Evolutionary conservation across 2,329 filamentous ascomycete species (phyloP).

Genomic region (Stagonosporopsis chrysanthemi): DNA sequence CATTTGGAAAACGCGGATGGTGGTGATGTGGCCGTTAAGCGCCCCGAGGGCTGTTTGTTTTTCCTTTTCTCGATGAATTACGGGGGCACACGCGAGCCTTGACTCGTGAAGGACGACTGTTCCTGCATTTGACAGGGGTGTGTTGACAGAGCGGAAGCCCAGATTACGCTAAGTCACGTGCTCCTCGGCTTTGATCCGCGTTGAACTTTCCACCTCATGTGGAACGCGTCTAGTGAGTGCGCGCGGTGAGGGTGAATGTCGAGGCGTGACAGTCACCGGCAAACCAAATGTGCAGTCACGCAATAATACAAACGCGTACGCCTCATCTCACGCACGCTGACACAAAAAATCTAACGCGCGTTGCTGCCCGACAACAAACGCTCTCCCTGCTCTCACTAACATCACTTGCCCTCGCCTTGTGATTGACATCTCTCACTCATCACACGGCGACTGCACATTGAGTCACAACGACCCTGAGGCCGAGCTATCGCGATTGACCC

Average conservation of each 20-base stretch:
- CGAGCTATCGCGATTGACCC: neutral
- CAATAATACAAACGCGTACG: constrained; percentile 15
- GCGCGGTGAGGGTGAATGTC: constrained; percentile 16
- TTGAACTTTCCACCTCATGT: neutral
- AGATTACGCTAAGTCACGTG: neutral
- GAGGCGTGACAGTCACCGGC: constrained; percentile 5
- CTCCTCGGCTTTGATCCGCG: neutral
- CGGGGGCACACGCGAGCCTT: constrained; percentile 8
- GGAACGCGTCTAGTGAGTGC: constrained; percentile 10
- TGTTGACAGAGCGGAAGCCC: neutral
- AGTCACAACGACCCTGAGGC: neutral
- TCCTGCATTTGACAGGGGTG: constrained; percentile 19
- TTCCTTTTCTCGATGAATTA: constrained; percentile 7
- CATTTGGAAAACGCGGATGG: neutral
- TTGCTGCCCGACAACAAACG: constrained; percentile 8
- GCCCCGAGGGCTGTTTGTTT: constrained; percentile 5
- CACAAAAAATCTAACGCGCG: constrained; percentile 6
- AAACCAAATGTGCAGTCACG: constrained; percentile 11
- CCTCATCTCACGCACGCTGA: constrained; percentile 17
- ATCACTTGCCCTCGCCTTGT: neutral
- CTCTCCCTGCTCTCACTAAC: constrained; percentile 11
- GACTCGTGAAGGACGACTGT: constrained; percentile 10
- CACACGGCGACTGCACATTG: neutral
- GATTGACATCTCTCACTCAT: neutral
- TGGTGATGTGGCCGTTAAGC: neutral